Base-by-base conservation (phyloP, 2,329 filamentous ascomycete species). In the Colletotrichum godetiae region DNA sequence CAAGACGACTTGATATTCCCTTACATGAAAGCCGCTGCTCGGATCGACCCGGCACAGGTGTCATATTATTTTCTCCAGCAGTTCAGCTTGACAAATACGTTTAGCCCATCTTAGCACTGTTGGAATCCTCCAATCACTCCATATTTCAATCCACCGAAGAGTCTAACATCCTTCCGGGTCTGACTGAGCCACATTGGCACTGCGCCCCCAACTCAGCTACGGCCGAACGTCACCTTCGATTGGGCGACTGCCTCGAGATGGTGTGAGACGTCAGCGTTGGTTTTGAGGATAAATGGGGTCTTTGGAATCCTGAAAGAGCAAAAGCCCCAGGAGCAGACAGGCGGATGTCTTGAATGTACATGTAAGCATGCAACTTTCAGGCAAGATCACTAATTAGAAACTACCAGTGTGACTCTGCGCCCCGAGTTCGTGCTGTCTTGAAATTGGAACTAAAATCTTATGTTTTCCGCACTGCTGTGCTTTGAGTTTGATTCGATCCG, bases 171-270 rank as follows among this genome's bases (percentile, higher is more conserved):
- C 15, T 24, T 29, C 42, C 49, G 58, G 57, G 35, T 27, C 33
- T 2, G 7, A 27, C 33, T 56, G 12, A 59, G 52, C 69, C 58
- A 29, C 69, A 29, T 63, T 62, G 22, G 65, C 58, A 46, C 22
- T 7, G 31, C 12, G n/a, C n/a, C 29, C 29, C 46, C 52, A 46
- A 33, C 31, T 22, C 15, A 10, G 22, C 31, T 53, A 24, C 37
- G n/a, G 61, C 7, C 33, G 15, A 49, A 59, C 19, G 31, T 62
- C 8, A 15, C 7, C 31, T 29, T 37, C 19, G 29, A 53, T 63
- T 53, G 60, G 46, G 29, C 2, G 13, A 22, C 5, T 22, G 5
- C 24, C 58, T 11, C 15, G 7, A 27, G 13, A 61, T 31, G 15
- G 24, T 52, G 37, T 35, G 42, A n/a, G 33, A 29, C 5, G n/a